phyloP scores from a whole-genome alignment of 164 flowering plant genomes.

The Stephania cephalantha region DNA sequence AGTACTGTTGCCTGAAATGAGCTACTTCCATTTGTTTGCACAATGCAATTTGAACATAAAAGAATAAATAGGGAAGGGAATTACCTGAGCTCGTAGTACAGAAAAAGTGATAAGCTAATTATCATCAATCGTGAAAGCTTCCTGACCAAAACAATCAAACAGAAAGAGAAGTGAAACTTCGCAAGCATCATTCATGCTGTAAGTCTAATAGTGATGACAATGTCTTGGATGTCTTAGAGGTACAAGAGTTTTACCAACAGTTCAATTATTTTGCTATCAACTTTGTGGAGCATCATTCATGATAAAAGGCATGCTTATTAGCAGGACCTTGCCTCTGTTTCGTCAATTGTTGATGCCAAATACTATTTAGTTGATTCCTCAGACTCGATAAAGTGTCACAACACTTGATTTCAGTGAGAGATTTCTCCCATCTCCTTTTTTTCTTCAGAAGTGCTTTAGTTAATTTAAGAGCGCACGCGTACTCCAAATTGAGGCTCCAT shows the following conservation, averaged over 20 bases:
- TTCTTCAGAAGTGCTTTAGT: background rate
- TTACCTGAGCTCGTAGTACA: background rate
- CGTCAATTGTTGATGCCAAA: background rate
- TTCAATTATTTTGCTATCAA: background rate
- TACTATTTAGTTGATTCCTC: background rate
- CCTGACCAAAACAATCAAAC: background rate
- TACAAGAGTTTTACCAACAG: background rate
- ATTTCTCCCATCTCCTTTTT: background rate
- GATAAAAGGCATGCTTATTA: background rate
- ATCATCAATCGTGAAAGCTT: background rate
- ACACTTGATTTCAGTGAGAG: background rate
- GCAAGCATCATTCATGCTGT: background rate
- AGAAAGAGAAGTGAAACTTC: background rate
- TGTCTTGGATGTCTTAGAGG: background rate
- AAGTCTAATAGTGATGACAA: background rate
- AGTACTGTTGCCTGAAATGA: background rate
- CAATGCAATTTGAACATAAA: background rate
- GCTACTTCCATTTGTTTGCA: no score
- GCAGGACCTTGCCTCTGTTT: background rate
- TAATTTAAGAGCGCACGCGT: background rate
- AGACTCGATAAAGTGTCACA: background rate
- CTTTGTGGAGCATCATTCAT: background rate
- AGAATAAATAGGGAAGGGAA: background rate
- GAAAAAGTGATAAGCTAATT: background rate
- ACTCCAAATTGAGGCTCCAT: background rate